Conservation (phyloP, 305 asterid species). For the Rubia tinctorum region DNA sequence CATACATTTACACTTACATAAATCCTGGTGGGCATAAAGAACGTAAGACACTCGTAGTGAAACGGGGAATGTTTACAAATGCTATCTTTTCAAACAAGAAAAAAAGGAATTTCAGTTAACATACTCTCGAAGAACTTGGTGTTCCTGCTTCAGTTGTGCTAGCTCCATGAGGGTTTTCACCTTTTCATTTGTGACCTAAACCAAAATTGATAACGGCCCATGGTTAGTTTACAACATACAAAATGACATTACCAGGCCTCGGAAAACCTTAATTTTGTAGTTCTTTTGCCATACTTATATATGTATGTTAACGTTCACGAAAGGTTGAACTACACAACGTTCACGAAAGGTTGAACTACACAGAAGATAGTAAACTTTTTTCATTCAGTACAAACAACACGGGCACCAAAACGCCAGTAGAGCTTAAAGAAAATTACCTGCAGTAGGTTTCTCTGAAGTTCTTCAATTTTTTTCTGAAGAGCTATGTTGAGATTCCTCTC, state of each 20-base stretch:
- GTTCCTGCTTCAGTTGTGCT: slow-evolving; percentile 84
- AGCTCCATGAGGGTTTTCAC: slow-evolving; percentile 93
- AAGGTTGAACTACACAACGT: too few relatives aligned
- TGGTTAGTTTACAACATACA: not conserved
- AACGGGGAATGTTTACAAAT: not conserved
- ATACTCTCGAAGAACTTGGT: slow-evolving; percentile 58
- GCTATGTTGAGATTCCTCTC: slow-evolving; percentile 85
- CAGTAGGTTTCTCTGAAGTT: slow-evolving; percentile 77
- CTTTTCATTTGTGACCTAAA: slow-evolving; percentile 92
- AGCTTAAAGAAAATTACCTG: slow-evolving; percentile 43
- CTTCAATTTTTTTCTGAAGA: slow-evolving; percentile 70
- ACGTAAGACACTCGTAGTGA: too few relatives aligned
- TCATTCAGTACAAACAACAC: not conserved
- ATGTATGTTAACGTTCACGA: not conserved
- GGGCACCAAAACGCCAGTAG: not conserved
- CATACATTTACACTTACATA: not conserved
- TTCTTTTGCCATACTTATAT: not conserved
- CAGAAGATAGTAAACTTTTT: not conserved
- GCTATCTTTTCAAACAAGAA: not conserved
- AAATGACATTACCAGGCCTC: not conserved
- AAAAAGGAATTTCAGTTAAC: slow-evolving; percentile 19
- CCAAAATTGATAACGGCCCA: slow-evolving; percentile 20
- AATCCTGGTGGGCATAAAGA: not conserved
- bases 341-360: not conserved
- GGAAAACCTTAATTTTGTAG: not conserved